These are phyloP conservation scores for Colletotrichum agaves DNA, from an alignment of 2,329 filamentous ascomycete genomes.

Conservation along the genomic window DNA sequence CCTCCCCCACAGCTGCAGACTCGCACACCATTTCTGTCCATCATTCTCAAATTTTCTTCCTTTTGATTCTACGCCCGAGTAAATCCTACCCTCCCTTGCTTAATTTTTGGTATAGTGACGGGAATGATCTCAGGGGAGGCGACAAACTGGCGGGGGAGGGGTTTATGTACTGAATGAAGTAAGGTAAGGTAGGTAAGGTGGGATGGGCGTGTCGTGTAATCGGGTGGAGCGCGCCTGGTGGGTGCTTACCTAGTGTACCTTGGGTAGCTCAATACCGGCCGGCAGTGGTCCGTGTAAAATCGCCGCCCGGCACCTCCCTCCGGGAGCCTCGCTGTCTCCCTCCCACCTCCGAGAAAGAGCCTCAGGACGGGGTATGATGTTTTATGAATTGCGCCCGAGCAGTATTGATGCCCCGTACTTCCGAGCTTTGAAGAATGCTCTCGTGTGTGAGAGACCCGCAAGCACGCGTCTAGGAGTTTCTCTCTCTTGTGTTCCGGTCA, in stretches of 20 bases:
- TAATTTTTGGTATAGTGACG: not conserved
- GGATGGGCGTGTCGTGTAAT: not conserved
- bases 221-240: not conserved
- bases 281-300: not conserved
- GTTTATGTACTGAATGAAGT: not conserved
- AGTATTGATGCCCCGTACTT: too few relatives aligned
- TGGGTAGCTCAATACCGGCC: not conserved
- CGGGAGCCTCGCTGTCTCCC: not conserved
- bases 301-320: not conserved
- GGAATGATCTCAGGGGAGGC: not conserved
- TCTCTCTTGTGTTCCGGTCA: not conserved
- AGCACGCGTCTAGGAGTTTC: not conserved
- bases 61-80: too few relatives aligned
- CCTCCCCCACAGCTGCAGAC: too few relatives aligned
- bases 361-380: not conserved
- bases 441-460: too few relatives aligned
- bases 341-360: not conserved
- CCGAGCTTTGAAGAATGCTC: too few relatives aligned
- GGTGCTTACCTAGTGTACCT: too few relatives aligned
- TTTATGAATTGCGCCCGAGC: too few relatives aligned
- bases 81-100: too few relatives aligned
- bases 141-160: not conserved
- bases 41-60: too few relatives aligned
- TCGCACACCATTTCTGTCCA: too few relatives aligned
- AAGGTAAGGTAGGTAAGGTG: not conserved